Evolutionary conservation across 2,329 filamentous ascomycete species (phyloP), one percentile per base, ranked within the genome.

Genomic region (Hymenotorrendiella dingleyae): DNA sequence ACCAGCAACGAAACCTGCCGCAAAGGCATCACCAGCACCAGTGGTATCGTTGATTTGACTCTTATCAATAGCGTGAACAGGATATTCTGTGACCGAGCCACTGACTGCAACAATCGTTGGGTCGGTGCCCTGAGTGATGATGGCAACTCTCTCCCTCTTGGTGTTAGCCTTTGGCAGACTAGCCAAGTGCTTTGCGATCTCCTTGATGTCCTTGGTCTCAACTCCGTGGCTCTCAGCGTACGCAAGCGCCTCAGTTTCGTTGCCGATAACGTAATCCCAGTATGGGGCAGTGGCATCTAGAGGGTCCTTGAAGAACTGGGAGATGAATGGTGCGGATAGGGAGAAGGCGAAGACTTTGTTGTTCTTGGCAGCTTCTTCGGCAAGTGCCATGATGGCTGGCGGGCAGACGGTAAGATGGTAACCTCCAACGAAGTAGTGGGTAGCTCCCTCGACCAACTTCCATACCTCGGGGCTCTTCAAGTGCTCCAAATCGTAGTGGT

Each of bases 361-460:
- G 67, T 87, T 81, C 53, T 76, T 71, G 28, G 88, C 90, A 45
- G 93, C 91, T 70, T 97, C 86, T 67, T 94, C 83, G 55, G 84
- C 91, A 36, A 98, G 77, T 53, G 89, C 87, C 74, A 90, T 73
- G 63, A 95, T 89, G 54, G 93, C 91, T 17, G 85, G 82, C 33
- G 91, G 88, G 69, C 84, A 95, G 62, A 98, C 93, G 30, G 93
- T 98, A 73, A 98, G 79, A 74, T 98, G 93, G 74, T 89, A 98
- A 34, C 93, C 93, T 61, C 93, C 93, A 49, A 98, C 82, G 62
- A 95, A 98, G 76, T 83, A 96, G 59, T 85, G 75, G 62, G 90
- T 78, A 43, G 91, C 90, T 58, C 84, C 81, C 78, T 97, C 80
- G 47, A 93, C 93, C 39, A 96, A 76, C 54, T 80, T 76, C 93